Evolutionary conservation across 2,329 filamentous ascomycete genomes (phyloP), one percentile per base, ranked within the genome.

Genomic region (Cercospora nicotianae): DNA sequence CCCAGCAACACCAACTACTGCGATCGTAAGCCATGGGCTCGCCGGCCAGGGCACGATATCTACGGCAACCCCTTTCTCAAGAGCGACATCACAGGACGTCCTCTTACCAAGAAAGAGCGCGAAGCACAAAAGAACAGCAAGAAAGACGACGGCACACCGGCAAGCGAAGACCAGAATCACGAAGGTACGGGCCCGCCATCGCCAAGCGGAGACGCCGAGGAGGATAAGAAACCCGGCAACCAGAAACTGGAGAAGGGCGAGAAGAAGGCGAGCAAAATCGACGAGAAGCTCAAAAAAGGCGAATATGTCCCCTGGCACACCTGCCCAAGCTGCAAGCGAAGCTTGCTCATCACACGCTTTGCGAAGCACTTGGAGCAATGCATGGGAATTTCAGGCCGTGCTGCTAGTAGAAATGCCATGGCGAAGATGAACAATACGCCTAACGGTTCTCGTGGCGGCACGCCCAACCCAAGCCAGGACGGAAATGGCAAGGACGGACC

Each of bases 1-100:
- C 80, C 80, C 18, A 79, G 79, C 64, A 74, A 72, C 42, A 79
- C 75, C 0, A 87, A 90, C 72, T 94, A 93, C 83, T 94, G 91
- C 85, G 92, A 91, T 79, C 89, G 89, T 72, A 88, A 90, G 69
- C 91, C 91, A 0, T 94, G 90, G 82, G 91, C 92, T 69, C 87
- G 91, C 72, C 89, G 91, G 77, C 84, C 88, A 2, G 90, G 90
- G 68, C 91, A 89, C 80, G 91, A 94, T 79, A 92, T 94, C 71
- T 93, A 93, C 79, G 91, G 90, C 61, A 92, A 93, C 79, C 91
- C 90, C 30, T 94, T 91, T 86, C 89, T 91, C 13, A 89, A 88
- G 18, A 89, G 90, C 23, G 88, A 89, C 23, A 88, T 88, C 13
- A 77, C 76, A 6, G 75, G 75, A 26, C 75, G 78, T 13, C 77